Conservation (phyloP, 305 asterid species). For the Fraxinus nigra region DNA sequence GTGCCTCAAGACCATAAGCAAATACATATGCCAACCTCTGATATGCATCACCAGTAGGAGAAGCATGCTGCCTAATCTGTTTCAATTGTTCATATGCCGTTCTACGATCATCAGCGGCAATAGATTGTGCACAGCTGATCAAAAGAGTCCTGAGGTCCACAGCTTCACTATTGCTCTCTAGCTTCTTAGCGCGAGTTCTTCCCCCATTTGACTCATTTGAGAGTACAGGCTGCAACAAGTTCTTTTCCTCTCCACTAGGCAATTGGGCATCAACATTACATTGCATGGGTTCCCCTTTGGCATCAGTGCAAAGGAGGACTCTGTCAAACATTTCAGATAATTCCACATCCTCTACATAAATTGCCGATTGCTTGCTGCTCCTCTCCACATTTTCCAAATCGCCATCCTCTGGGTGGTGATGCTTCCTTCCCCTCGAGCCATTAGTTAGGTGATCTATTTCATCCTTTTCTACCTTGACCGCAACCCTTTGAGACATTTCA, state of each 20-base stretch:
- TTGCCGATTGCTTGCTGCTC: slow-evolving; percentile 82
- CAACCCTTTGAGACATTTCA: slow-evolving; percentile 26
- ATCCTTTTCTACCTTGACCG: slow-evolving; percentile 54
- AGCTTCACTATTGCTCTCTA: slow-evolving; percentile 45
- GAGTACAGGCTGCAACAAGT: slow-evolving; percentile 24
- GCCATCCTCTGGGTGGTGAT: slow-evolving; percentile 55
- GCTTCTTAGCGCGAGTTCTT: slow-evolving; percentile 45
- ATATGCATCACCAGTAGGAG: slow-evolving; percentile 72
- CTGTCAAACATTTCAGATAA: slow-evolving; percentile 77
- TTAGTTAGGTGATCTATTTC: slow-evolving; percentile 35
- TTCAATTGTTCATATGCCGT: slow-evolving; percentile 74
- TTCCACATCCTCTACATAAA: slow-evolving; percentile 64
- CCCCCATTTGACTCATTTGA: slow-evolving; percentile 32
- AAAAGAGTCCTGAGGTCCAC: slow-evolving; percentile 79
- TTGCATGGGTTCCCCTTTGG: slow-evolving; percentile 33
- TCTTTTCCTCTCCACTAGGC: slow-evolving; percentile 16
- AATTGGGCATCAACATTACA: slow-evolving; percentile 12
- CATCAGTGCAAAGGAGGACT: slow-evolving; percentile 60
- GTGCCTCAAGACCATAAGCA: slow-evolving; percentile 78
- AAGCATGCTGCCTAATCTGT: slow-evolving; percentile 68
- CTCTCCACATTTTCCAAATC: slow-evolving; percentile 57
- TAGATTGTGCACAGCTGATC: slow-evolving; percentile 86
- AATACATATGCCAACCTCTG: slow-evolving; percentile 81
- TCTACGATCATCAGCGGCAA: slow-evolving; percentile 75
- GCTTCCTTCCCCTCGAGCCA: slow-evolving; percentile 68